These are phyloP conservation scores for Aspergillus sparsus DNA, from an alignment of 495 filamentous ascomycete genomes.

Conservation along the genomic window DNA sequence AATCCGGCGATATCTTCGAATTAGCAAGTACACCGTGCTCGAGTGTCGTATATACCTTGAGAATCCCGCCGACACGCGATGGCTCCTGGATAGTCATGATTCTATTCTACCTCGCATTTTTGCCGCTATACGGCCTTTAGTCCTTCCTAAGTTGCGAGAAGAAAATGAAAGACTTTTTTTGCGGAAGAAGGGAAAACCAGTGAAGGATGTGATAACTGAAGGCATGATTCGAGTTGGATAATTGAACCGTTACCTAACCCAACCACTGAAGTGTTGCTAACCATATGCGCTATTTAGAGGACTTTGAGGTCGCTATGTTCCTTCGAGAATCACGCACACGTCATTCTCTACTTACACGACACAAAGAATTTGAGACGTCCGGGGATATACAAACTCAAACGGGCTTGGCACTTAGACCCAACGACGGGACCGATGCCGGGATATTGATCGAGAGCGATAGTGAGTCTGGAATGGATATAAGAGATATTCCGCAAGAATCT, in stretches of 20 bases:
- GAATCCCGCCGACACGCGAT: conserved; percentile 77
- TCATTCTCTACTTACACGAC: conserved; percentile 82
- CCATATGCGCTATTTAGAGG: conserved; percentile 56
- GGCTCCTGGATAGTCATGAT: conserved; percentile 71
- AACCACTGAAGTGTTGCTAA: conserved; percentile 3
- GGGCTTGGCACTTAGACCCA: conserved; percentile 41
- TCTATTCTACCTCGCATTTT: conserved; percentile 80
- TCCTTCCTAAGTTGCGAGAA: conserved; percentile 87
- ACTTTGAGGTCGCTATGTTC: conserved; percentile 93
- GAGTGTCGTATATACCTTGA: conserved; percentile 96
- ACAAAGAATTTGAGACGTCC: conserved; percentile 65
- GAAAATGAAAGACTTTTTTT: conserved; percentile 66
- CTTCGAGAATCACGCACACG: conserved; percentile 84
- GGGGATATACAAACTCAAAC: conserved; percentile 47
- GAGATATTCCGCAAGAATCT: conserved; percentile 37
- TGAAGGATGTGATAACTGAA: conserved; percentile 84
- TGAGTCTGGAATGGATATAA: conserved; percentile 37
- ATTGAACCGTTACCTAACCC: background rate
- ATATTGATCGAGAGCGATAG: conserved; percentile 47
- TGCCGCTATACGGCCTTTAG: conserved; percentile 75
- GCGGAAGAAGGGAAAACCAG: conserved; percentile 68
- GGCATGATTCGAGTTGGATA: conserved; percentile 49
- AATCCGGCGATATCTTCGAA: conserved; percentile 78
- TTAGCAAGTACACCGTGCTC: conserved; percentile 85
- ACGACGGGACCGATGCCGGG: conserved; percentile 38